Percentiles rank a stretch among this genome's conserved stretches.
Evolutionary conservation across 192 early-diverging fungal species (phyloP).

Genomic region (Entomortierella chlamydospora): DNA sequence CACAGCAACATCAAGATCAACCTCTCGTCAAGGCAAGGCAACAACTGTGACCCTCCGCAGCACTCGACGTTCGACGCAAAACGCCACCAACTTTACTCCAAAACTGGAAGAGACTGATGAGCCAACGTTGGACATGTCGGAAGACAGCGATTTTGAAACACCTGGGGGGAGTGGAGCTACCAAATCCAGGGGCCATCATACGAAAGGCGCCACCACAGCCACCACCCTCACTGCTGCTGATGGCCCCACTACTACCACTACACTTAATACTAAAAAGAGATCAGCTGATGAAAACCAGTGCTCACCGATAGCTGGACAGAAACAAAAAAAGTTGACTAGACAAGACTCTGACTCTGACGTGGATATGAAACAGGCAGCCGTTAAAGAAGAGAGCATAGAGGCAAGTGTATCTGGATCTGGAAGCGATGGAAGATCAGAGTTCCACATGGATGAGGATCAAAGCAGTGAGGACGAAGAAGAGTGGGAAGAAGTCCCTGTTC

Average conservation of each 20-base stretch:
- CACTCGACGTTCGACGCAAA: conserved; percentile 24
- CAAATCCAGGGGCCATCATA: not conserved
- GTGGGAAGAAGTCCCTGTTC: conserved; percentile 59
- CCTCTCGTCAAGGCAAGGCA: no score
- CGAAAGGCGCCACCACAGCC: no score
- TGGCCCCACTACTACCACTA: not conserved
- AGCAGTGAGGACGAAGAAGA: conserved; percentile 52
- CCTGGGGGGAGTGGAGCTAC: not conserved
- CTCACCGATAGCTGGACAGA: not conserved
- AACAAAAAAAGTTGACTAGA: not conserved
- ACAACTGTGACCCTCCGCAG: not conserved
- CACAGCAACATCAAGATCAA: not conserved
- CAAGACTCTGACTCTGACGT: not conserved
- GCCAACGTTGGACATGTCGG: not conserved
- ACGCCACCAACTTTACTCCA: conserved; percentile 33
- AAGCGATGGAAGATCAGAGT: conserved; percentile 9
- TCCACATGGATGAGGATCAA: conserved; percentile 13
- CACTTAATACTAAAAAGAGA: not conserved
- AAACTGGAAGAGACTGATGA: not conserved
- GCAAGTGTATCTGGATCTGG: not conserved
- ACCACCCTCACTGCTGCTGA: not conserved
- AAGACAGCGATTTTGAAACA: conserved; percentile 19
- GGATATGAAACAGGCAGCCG: not conserved
- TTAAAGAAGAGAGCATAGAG: not conserved
- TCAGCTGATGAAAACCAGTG: not conserved